Conservation (phyloP, 371 early-diverging fungal genomes). For the Mortierella sp. region DNA sequence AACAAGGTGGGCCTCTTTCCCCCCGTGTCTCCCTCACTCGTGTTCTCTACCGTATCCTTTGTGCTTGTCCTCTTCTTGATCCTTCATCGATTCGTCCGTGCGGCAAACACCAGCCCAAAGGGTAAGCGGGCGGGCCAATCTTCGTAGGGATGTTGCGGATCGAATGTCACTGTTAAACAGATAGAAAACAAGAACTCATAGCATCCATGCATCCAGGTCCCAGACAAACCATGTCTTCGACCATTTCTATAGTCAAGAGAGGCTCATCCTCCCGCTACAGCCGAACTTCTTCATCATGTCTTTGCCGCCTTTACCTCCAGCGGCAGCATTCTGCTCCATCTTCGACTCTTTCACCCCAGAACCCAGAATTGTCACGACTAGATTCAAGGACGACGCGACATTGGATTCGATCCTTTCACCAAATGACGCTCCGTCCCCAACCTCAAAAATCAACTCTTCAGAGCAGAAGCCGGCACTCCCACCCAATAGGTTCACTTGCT, state of each 20-base stretch:
- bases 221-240: slow-evolving; percentile 28
- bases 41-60: too few species aligned
- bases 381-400: slow-evolving; percentile 44
- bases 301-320: background rate
- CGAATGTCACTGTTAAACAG: too few species aligned
- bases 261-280: slow-evolving; percentile 16
- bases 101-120: too few species aligned
- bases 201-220: too few species aligned
- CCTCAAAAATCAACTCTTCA: slow-evolving; percentile 6
- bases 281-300: slow-evolving; percentile 4
- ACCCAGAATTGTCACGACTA: background rate
- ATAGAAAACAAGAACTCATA: too few species aligned
- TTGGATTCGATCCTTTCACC: slow-evolving; percentile 45
- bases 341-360: background rate
- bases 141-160: too few species aligned
- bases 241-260: slow-evolving; percentile 30
- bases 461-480: background rate
- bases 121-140: too few species aligned
- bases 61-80: too few species aligned
- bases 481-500: slow-evolving; percentile 6
- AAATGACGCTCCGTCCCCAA: slow-evolving; percentile 37
- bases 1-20: too few species aligned
- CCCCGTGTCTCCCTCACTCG: too few species aligned
- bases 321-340: background rate
- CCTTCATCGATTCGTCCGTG: too few species aligned